These are phyloP conservation scores for Curvularia verruculosa DNA, from an alignment of 2,329 filamentous ascomycete species.

Conservation along the genomic window DNA sequence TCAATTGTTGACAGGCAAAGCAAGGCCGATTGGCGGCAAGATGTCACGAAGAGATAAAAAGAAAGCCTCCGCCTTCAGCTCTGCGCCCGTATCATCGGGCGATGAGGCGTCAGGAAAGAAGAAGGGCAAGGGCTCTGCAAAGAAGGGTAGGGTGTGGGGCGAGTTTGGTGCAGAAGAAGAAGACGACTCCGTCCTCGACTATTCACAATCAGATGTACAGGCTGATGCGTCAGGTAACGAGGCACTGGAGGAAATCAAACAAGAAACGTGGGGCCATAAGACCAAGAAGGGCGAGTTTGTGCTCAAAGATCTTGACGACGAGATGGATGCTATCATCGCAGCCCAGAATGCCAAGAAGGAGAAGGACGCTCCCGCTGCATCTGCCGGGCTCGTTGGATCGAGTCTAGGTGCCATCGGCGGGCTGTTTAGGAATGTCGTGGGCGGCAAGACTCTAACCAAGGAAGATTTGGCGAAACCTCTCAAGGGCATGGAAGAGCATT, in stretches of 20 bases:
- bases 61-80: constrained; percentile 59
- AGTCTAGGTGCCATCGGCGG: constrained; percentile 83
- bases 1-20: constrained; percentile 74
- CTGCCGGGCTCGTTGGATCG: constrained; percentile 72
- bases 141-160: constrained; percentile 92
- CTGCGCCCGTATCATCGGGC: constrained; percentile 75
- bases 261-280: constrained; percentile 81
- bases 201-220: constrained; percentile 70
- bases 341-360: constrained; percentile 69
- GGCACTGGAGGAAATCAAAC: constrained; percentile 74
- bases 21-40: constrained; percentile 71
- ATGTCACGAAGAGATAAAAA: constrained; percentile 82
- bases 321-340: constrained; percentile 87
- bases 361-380: constrained; percentile 28
- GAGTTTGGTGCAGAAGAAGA: constrained; percentile 89
- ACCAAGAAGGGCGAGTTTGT: constrained; percentile 92
- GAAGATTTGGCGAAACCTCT: constrained; percentile 89
- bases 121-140: constrained; percentile 67
- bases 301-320: constrained; percentile 88
- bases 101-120: constrained; percentile 71
- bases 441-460: constrained; percentile 89
- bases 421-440: constrained; percentile 92
- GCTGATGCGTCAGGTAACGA: constrained; percentile 59
- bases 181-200: constrained; percentile 79
- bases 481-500: constrained; percentile 94